Evolutionary conservation across 2,329 filamentous ascomycete genomes (phyloP), one percentile per base, ranked within the genome.

Genomic region (Tolypocladium inflatum): DNA sequence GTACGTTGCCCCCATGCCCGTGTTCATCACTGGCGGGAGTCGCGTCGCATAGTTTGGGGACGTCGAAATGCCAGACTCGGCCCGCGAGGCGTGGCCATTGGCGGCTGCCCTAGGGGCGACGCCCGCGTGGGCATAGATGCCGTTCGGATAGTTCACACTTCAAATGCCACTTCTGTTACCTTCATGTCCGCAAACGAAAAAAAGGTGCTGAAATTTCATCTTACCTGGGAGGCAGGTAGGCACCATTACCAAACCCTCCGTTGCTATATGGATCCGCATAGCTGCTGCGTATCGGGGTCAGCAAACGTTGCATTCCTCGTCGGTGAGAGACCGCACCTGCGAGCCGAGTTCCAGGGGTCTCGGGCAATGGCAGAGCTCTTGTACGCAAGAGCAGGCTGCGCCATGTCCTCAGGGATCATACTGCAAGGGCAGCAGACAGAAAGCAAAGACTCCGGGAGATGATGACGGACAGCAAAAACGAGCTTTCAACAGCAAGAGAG

Each of bases 281-380:
- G 54, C 68, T 67, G 64, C 71, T 73, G 48, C 48, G 38, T 15
- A 11, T 38, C 52, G 35, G 35, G 19, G 63, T 65, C 54, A 64
- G 61, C 45, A 43, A 23, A 30, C 13, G 33, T 55, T 37, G 19
- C 57, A 55, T 30, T 53, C 26, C 11, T 35, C 10, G 54, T 21
- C 19, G 38, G 21, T 42, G 54, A 42, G 57, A 60, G 50, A 60
- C 58, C 78, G 76, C 76, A 83, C 80, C 79, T 83, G 72, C 76
- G 78, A 63, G 76, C 72, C 62, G 77, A 68, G 63, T 76, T 75
- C 80, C 80, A 82, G 59, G 77, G 74, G 64, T 77, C 74, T 69
- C 74, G 75, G 61, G 77, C 70, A 69, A 75, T 73, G 66, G 71
- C 71, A 63, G 78, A 67, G 62, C 70, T 72, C 67, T 74, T 76